Evolutionary conservation across 2,329 filamentous ascomycete species (phyloP).

Genomic region (Penicillium hordei): DNA sequence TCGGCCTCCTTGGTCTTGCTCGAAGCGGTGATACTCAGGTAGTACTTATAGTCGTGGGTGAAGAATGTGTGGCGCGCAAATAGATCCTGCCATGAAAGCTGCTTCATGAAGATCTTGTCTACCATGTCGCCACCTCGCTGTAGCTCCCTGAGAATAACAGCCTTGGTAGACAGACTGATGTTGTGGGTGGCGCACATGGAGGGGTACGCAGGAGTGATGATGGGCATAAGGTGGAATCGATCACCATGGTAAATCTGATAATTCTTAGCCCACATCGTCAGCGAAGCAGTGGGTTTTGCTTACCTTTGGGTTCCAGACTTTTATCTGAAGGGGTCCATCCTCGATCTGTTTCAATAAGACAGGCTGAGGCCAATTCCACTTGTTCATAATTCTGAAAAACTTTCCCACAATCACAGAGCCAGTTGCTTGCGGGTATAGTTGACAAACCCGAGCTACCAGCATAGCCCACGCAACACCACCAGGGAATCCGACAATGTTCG

Average conservation of each 20-base stretch:
- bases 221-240: conserved; percentile 87
- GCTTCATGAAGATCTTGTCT: conserved; percentile 74
- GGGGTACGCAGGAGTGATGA: conserved; percentile 96
- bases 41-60: conserved; percentile 90
- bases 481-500: conserved; percentile 93
- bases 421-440: conserved; percentile 90
- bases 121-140: conserved; percentile 74
- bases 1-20: conserved; percentile 82
- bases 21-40: conserved; percentile 81
- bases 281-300: conserved; percentile 18
- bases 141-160: conserved; percentile 80
- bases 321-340: conserved; percentile 73
- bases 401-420: conserved; percentile 86
- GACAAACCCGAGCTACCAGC: conserved; percentile 92
- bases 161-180: conserved; percentile 80
- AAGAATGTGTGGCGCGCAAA: conserved; percentile 94
- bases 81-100: conserved; percentile 78
- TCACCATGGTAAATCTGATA: conserved; percentile 74
- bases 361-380: conserved; percentile 94
- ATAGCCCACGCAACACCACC: conserved; percentile 98
- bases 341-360: conserved; percentile 87
- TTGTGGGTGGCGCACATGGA: conserved; percentile 98
- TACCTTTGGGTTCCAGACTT: conserved; percentile 93
- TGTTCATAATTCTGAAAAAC: conserved; percentile 88
- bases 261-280: conserved; percentile 5